Conservation (phyloP, 140 eudicot species). For the Anethum foeniculum region DNA sequence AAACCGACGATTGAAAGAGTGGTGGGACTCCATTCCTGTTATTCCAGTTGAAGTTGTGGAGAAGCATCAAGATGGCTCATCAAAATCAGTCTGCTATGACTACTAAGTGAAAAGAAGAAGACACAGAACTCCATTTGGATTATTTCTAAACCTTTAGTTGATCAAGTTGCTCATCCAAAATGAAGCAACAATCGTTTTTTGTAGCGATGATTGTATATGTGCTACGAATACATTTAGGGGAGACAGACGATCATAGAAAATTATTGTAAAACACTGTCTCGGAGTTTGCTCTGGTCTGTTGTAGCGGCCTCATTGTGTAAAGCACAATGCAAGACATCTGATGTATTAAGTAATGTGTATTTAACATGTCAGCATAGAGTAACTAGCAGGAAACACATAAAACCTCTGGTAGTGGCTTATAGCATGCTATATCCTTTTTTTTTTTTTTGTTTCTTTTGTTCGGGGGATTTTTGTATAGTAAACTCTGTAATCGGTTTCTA, state of each 20-base stretch:
- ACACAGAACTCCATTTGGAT: background rate
- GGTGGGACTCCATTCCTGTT: constrained; percentile 97
- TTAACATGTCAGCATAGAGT: background rate
- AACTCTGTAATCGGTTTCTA: background rate
- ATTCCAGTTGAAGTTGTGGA: constrained; percentile 61
- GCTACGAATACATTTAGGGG: background rate
- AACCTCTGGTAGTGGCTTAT: background rate
- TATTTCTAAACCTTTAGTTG: background rate
- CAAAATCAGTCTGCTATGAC: background rate
- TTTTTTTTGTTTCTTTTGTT: background rate
- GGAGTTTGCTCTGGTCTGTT: background rate
- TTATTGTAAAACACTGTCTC: background rate
- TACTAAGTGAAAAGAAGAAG: background rate
- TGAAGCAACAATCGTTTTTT: background rate
- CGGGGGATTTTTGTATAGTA: background rate
- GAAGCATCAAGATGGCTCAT: constrained; percentile 24
- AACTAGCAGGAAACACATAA: background rate
- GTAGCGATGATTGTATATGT: background rate
- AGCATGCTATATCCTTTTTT: background rate
- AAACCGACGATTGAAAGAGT: constrained; percentile 56
- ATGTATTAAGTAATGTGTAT: background rate
- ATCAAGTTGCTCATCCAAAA: background rate
- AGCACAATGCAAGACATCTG: background rate
- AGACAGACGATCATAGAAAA: background rate
- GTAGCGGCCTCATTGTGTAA: too few relatives aligned